A percentile compares a stretch with the other conserved stretches of the same genome.
Evolutionary conservation across 441 rosid genomes (phyloP).

Genomic region (Euphorbia schlechtendalii): DNA sequence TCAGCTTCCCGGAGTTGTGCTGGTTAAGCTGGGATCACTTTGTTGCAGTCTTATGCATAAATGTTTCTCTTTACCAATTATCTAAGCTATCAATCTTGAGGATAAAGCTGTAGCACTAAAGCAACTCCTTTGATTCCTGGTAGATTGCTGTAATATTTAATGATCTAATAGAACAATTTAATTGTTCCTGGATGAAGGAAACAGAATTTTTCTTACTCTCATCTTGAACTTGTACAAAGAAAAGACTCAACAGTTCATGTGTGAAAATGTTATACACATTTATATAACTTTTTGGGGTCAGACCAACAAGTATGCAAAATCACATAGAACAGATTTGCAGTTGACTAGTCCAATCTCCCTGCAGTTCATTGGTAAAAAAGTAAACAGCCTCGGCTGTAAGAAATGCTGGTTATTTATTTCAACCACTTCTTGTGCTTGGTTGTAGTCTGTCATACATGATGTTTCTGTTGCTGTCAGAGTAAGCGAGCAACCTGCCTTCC

Average conservation of each 20-base stretch:
- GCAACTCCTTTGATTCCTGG: not conserved
- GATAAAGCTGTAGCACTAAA: conserved; percentile 1
- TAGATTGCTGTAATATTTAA: conserved; percentile 3
- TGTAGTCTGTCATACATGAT: not conserved
- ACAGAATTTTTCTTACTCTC: not conserved
- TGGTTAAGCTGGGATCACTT: not conserved
- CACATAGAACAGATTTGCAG: not conserved
- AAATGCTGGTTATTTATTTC: not conserved
- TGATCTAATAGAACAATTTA: not conserved
- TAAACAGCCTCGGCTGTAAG: not conserved
- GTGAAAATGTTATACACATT: not conserved
- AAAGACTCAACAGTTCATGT: not conserved
- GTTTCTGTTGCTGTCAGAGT: conserved; percentile 2
- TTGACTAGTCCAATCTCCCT: no score
- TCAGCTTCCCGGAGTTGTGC: not conserved
- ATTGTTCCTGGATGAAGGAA: not conserved
- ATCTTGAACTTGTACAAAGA: not conserved
- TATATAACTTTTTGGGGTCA: not conserved
- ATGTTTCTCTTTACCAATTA: not conserved
- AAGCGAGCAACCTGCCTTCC: not conserved
- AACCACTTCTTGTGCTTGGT: not conserved
- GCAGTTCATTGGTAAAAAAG: not conserved
- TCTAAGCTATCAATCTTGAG: not conserved
- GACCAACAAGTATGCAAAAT: not conserved
- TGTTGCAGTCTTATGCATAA: not conserved